phyloP scores from a whole-genome alignment of 441 rosid species.

The Biscutella laevigata region DNA sequence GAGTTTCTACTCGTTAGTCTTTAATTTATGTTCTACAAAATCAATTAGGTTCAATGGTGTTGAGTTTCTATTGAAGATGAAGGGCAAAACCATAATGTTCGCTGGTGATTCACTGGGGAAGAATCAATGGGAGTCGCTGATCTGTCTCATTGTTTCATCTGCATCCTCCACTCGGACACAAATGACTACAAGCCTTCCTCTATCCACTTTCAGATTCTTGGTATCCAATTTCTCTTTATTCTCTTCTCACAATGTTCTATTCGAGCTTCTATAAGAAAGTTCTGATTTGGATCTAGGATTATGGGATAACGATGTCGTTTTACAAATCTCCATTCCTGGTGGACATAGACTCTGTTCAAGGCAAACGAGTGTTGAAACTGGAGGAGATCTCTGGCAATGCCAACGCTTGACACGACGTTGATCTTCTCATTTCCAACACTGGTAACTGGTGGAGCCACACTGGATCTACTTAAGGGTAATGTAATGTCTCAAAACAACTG shows the following conservation, averaged over 20 bases:
- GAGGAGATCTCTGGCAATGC: constrained; percentile 60
- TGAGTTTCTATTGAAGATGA: constrained; percentile 58
- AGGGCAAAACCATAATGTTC: constrained; percentile 63
- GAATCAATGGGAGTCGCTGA: constrained; percentile 87
- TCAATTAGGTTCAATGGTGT: constrained; percentile 56
- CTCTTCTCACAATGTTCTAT: not conserved
- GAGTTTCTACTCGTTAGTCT: not conserved
- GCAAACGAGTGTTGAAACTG: constrained; percentile 57
- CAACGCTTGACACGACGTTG: constrained; percentile 49
- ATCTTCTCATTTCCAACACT: constrained; percentile 66
- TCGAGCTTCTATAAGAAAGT: not conserved
- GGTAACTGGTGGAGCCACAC: constrained; percentile 91
- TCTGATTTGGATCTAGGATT: constrained; percentile 43
- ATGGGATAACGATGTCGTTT: constrained; percentile 52
- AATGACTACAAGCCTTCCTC: constrained; percentile 58
- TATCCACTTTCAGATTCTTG: constrained; percentile 69
- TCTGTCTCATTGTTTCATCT: constrained; percentile 51
- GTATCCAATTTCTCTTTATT: constrained; percentile 25
- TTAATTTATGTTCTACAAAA: not conserved
- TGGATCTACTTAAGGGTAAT: constrained; percentile 67
- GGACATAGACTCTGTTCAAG: constrained; percentile 55
- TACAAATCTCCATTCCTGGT: constrained; percentile 76
- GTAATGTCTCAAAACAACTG: too few species aligned
- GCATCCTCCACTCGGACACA: constrained; percentile 45
- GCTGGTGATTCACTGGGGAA: constrained; percentile 84